Conservation (phyloP, 2,329 filamentous ascomycete species). For the Cordyceps pruinosa region DNA sequence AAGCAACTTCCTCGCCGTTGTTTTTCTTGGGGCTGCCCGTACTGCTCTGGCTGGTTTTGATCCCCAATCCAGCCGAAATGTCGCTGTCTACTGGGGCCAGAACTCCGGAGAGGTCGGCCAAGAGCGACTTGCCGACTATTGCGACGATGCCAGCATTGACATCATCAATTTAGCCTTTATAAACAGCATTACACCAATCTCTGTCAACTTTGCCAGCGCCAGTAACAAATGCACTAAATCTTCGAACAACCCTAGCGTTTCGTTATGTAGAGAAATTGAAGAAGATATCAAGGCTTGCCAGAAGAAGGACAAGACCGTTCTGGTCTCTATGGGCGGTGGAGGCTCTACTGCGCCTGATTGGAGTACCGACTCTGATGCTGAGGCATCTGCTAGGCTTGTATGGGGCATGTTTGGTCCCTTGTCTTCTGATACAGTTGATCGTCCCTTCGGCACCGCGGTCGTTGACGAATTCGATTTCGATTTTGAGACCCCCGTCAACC, state of each 20-base stretch:
- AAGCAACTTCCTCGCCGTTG: too few species aligned
- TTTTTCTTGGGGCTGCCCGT: too few species aligned
- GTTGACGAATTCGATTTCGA: conserved; percentile 75
- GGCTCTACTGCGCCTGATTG: conserved; percentile 65
- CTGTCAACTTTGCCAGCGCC: conserved; percentile 58
- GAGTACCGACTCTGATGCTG: conserved; percentile 41
- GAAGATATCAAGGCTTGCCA: conserved; percentile 54
- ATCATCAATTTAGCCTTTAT: conserved; percentile 61
- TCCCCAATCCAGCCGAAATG: conserved; percentile 39
- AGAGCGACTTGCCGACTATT: conserved; percentile 51
- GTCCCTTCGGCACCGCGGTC: conserved; percentile 59
- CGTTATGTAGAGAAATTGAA: too few species aligned
- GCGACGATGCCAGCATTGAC: conserved; percentile 25
- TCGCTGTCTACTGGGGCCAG: conserved; percentile 66
- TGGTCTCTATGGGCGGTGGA: conserved; percentile 65
- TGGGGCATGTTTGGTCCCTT: conserved; percentile 66
- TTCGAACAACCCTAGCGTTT: too few species aligned
- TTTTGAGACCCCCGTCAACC: conserved; percentile 53
- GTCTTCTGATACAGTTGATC: conserved; percentile 36
- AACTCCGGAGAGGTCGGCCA: conserved; percentile 53
- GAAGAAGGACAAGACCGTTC: conserved; percentile 56
- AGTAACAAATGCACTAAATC: too few species aligned
- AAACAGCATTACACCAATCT: conserved; percentile 45
- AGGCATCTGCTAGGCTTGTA: conserved; percentile 50
- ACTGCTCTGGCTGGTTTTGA: conserved; percentile 34